Evolutionary conservation across 1,139 yeast genomes (phyloP).

Genomic region (Kazachstania sp.): DNA sequence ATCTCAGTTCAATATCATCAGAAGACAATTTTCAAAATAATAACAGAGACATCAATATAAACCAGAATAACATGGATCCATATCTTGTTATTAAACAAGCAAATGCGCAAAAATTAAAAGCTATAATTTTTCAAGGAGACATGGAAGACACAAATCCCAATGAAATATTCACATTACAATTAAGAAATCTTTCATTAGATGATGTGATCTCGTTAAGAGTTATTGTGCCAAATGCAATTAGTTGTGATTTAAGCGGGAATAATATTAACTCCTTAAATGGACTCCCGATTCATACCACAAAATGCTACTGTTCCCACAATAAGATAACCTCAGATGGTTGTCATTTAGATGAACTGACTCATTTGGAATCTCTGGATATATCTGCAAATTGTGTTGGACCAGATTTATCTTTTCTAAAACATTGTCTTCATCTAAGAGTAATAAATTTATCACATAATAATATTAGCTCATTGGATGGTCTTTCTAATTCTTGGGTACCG

Average conservation of each 20-base stretch:
- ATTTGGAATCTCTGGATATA: constrained; percentile 3
- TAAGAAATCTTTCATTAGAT: constrained; percentile 2
- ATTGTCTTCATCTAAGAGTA: constrained; percentile 3
- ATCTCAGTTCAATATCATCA: neutral
- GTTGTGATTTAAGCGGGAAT: constrained; percentile 2
- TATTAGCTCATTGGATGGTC: neutral
- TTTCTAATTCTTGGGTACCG: constrained; percentile 1
- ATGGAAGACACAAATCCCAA: neutral
- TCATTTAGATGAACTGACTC: constrained; percentile 1
- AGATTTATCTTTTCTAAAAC: constrained; percentile 1
- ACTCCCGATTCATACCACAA: constrained; percentile 1
- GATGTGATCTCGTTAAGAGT: neutral
- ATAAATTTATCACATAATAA: constrained; percentile 4
- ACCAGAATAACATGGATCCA: too few species aligned
- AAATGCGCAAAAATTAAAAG: too few species aligned
- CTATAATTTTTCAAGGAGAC: too few species aligned
- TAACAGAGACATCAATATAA: too few species aligned
- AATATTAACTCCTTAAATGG: constrained; percentile 2
- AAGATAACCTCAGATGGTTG: constrained; percentile 3
- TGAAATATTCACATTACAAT: neutral
- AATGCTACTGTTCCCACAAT: constrained; percentile 2
- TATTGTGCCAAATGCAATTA: constrained; percentile 1
- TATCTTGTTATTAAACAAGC: too few species aligned
- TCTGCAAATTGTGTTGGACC: constrained; percentile 6
- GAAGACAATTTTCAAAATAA: neutral